Evolutionary conservation across 2,329 filamentous ascomycete genomes (phyloP).

Genomic region (Neonectria ditissima): DNA sequence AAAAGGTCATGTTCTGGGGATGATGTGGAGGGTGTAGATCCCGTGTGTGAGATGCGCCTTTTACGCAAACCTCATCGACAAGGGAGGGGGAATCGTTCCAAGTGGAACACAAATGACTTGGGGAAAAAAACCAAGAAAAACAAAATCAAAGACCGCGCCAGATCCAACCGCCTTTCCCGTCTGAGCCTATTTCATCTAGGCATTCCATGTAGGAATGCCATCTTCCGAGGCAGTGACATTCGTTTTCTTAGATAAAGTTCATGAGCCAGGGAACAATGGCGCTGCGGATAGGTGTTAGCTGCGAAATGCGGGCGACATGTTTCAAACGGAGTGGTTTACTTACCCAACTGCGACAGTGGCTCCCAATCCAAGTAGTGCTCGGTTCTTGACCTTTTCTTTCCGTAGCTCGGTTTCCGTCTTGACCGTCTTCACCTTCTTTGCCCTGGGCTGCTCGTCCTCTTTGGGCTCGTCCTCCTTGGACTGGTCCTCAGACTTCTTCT

Average conservation of each 20-base stretch:
- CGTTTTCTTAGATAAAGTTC: slow-evolving; percentile 58
- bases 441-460: slow-evolving; percentile 59
- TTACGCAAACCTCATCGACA: slow-evolving; percentile 4
- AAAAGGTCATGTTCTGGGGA: slow-evolving; percentile 18
- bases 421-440: slow-evolving; percentile 77
- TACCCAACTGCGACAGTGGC: slow-evolving; percentile 93
- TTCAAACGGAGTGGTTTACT: slow-evolving; percentile 54
- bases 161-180: slow-evolving; percentile 44
- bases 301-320: neutral
- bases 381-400: slow-evolving; percentile 87
- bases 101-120: slow-evolving; percentile 30
- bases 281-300: slow-evolving; percentile 44
- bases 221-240: slow-evolving; percentile 34
- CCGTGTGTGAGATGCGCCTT: slow-evolving; percentile 19
- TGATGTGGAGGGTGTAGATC: slow-evolving; percentile 14
- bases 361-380: slow-evolving; percentile 86
- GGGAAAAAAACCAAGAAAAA: slow-evolving; percentile 31
- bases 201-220: slow-evolving; percentile 27
- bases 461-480: slow-evolving; percentile 45
- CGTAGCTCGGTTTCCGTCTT: slow-evolving; percentile 80
- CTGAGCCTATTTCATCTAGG: slow-evolving; percentile 38
- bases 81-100: slow-evolving; percentile 27
- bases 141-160: slow-evolving; percentile 43
- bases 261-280: slow-evolving; percentile 65
- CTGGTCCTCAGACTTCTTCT: slow-evolving; percentile 23